Percentiles rank a stretch among this genome's conserved stretches.
Evolutionary conservation across 495 filamentous ascomycete genomes (phyloP).

Genomic region (Baudoinia panamericana): DNA sequence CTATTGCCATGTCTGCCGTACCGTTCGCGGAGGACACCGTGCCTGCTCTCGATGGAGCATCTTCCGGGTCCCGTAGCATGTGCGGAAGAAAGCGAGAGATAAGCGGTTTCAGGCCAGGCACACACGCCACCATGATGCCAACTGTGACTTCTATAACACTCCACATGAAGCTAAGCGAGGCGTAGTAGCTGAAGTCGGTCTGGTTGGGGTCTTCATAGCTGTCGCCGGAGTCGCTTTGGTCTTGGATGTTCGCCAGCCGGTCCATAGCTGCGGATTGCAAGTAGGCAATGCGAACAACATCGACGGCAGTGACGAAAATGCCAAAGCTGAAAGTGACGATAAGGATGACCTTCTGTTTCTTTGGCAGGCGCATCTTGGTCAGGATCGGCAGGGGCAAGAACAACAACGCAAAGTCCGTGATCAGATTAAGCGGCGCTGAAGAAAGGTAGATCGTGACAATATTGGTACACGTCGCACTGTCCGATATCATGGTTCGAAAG

Average conservation of each 20-base stretch:
- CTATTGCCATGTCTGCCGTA: constrained; percentile 8
- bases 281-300: constrained; percentile 81
- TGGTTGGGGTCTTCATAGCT: constrained; percentile 21
- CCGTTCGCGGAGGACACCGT: constrained; percentile 15
- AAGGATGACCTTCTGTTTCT: constrained; percentile 71
- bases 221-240: constrained; percentile 5
- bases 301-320: constrained; percentile 74
- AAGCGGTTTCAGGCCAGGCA: constrained; percentile 79
- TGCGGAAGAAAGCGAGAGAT: constrained; percentile 61
- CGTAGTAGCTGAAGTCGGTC: constrained; percentile 56
- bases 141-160: constrained; percentile 81
- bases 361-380: constrained; percentile 69
- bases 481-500: constrained; percentile 37
- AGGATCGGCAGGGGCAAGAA: constrained; percentile 79
- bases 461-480: constrained; percentile 47
- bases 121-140: constrained; percentile 76
- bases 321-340: constrained; percentile 70
- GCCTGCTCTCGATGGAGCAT: constrained; percentile 14
- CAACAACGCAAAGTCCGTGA: constrained; percentile 71
- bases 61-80: constrained; percentile 45
- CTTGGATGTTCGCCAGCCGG: constrained; percentile 20
- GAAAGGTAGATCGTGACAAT: constrained; percentile 73
- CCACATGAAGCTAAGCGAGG: constrained; percentile 76
- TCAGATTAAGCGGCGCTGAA: constrained; percentile 70
- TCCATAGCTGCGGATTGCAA: constrained; percentile 56